phyloP scores from a whole-genome alignment of 2,329 filamentous ascomycete genomes.

The Tolypocladium endophyticum region DNA sequence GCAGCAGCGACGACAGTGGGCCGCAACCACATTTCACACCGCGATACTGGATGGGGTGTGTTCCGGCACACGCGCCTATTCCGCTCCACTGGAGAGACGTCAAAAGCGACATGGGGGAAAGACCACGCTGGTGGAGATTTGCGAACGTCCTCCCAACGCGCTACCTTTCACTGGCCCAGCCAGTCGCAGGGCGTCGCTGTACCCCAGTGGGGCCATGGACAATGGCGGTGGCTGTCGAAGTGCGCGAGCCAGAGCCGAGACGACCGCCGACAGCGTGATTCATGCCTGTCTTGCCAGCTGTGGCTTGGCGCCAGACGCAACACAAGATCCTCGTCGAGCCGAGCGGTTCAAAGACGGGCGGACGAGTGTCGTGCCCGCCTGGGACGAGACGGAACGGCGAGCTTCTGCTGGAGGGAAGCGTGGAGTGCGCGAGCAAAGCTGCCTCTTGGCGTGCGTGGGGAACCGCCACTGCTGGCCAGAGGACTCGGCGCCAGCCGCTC shows the following conservation, averaged over 20 bases:
- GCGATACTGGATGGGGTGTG: background rate
- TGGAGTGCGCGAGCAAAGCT: background rate
- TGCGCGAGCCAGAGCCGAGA: constrained; percentile 4
- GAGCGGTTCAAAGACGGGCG: background rate
- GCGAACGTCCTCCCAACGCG: constrained; percentile 4
- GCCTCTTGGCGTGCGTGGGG: background rate
- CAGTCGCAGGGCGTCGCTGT: constrained; percentile 6
- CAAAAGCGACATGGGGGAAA: background rate
- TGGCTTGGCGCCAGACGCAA: constrained; percentile 1
- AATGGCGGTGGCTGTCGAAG: constrained; percentile 7
- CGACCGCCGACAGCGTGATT: constrained; percentile 3
- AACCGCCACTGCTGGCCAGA: background rate
- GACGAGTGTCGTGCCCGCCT: background rate
- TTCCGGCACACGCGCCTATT: constrained; percentile 5
- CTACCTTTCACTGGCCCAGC: constrained; percentile 2
- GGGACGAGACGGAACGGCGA: background rate
- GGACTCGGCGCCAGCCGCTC: constrained; percentile 1
- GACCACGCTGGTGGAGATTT: constrained; percentile 10
- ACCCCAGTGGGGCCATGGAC: constrained; percentile 7
- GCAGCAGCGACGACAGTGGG: constrained; percentile 1
- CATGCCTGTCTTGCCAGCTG: constrained; percentile 2
- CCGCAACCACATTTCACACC: background rate
- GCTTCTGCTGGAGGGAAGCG: background rate
- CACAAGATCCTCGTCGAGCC: background rate
- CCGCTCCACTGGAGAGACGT: background rate